phyloP scores from a whole-genome alignment of 1,139 yeast species.

The Tardiomyces depauwii region DNA sequence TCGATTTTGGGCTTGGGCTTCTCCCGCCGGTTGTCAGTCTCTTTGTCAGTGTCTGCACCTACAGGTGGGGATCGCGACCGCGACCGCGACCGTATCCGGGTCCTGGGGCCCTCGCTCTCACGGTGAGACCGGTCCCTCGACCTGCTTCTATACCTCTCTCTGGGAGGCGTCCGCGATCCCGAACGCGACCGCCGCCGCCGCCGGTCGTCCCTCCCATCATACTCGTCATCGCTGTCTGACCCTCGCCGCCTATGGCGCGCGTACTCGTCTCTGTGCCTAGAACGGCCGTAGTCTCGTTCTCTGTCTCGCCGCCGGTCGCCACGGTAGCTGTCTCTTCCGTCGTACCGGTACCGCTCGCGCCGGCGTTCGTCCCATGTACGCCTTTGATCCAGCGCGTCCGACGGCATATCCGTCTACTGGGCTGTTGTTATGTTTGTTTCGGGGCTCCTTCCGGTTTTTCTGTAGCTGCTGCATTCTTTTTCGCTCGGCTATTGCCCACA shows the following conservation, averaged over 20 bases:
- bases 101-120: background rate
- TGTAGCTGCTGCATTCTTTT: no score
- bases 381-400: background rate
- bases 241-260: background rate
- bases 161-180: constrained; percentile 6
- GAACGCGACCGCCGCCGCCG: constrained; percentile 3
- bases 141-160: constrained; percentile 5
- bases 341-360: background rate
- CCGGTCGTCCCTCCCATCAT: background rate
- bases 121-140: constrained; percentile 2
- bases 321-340: constrained; percentile 1
- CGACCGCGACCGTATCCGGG: background rate
- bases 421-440: no score
- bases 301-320: background rate
- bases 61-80: background rate
- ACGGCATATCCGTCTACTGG: background rate
- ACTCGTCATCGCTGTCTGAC: background rate
- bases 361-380: background rate
- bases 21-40: constrained; percentile 6
- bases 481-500: no score
- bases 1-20: constrained; percentile 11
- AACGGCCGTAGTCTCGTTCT: background rate
- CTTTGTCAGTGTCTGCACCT: background rate
- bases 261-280: background rate
- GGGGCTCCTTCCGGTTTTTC: no score